Conservation (phyloP, 108 stramenopile species). For the Seminavis robusta region DNA sequence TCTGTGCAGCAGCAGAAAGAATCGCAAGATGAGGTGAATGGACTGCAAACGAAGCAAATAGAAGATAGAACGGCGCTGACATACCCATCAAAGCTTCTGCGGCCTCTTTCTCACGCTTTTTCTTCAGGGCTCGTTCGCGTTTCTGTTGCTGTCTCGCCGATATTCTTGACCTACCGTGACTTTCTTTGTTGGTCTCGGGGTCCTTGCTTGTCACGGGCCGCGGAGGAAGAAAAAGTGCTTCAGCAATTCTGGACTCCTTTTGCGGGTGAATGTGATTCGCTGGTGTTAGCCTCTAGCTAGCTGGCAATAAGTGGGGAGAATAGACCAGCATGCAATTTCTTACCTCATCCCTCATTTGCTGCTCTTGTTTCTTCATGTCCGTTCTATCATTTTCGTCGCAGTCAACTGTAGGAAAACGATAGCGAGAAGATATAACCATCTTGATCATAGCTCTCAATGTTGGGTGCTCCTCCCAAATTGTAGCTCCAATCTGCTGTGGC, state of each 20-base stretch:
- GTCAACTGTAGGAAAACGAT: conserved; percentile 77
- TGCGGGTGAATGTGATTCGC: no score
- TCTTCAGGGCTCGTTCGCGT: conserved; percentile 24
- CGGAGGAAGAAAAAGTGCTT: conserved; percentile 48
- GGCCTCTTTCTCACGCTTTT: conserved; percentile 43
- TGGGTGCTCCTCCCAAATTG: conserved; percentile 55
- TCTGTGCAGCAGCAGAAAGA: no score
- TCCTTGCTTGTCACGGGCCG: conserved; percentile 5
- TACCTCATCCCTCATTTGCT: conserved; percentile 36
- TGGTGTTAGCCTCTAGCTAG: background rate
- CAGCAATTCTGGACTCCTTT: conserved; percentile 53
- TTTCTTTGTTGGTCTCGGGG: no score
- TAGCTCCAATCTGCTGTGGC: conserved; percentile 33
- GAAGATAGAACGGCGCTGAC: background rate
- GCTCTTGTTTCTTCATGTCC: conserved; percentile 49
- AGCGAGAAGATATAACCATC: conserved; percentile 68
- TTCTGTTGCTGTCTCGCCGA: conserved; percentile 56
- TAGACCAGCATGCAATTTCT: background rate
- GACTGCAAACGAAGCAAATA: background rate
- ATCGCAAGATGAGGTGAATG: background rate
- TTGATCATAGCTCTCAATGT: conserved; percentile 67
- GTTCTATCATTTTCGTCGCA: conserved; percentile 56
- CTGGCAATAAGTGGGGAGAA: background rate
- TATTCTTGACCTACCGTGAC: no score
- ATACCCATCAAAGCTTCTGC: conserved; percentile 33